Base-by-base conservation (phyloP, 2,329 filamentous ascomycete genomes). In the Cercospora sp. region DNA sequence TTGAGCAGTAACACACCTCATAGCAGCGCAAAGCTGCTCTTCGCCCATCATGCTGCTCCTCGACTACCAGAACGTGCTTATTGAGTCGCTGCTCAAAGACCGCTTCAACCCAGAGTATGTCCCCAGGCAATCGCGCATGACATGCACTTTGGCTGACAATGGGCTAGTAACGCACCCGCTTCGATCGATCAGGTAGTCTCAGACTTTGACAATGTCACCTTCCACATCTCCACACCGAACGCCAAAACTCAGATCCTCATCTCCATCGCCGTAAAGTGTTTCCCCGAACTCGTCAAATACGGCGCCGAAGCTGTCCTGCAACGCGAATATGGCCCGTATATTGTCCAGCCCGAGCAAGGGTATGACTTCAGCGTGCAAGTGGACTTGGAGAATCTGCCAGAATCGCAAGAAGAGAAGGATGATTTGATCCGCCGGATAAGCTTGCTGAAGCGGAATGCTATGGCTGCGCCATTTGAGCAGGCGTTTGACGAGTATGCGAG, bases 161-260 rank as follows among this genome's bases (percentile, higher is more conserved):
- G n/a, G 68, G 69, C 72, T 78, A 97, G 94, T 82, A 91, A 91
- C 80, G 84, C 92, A 74, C 93, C 93, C 68, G 87, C 89, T 68
- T 93, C 92, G 75, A 97, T 99, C 80, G 96, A 99, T 83, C 95
- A 99, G 84, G 93, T 97, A 71, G 93, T 97, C 71, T 98, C 94
- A 79, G 95, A 99, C 83, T 99, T 99, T 79, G 96, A 99, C 83
- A 94, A 94, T 79, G 95, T 98, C 75, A 97, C 92, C 74, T 99
- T 98, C 83, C 95, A 99, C 82, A 94, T 99, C 78, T 98, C 94
- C 42, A 99, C 95, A 1, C 95, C 94, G 68, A 93, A 97, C 80
- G 85, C 89, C 70, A 98, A 98, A 86, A 90, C 92, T 60, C 93
- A 96, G 83, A 97, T 99, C 73, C 87, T 97, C 62, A 89, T 99